Evolutionary conservation across 1,139 yeast species (phyloP), one percentile per base, ranked within the genome.

Genomic region (Saccharomyces hybrid): DNA sequence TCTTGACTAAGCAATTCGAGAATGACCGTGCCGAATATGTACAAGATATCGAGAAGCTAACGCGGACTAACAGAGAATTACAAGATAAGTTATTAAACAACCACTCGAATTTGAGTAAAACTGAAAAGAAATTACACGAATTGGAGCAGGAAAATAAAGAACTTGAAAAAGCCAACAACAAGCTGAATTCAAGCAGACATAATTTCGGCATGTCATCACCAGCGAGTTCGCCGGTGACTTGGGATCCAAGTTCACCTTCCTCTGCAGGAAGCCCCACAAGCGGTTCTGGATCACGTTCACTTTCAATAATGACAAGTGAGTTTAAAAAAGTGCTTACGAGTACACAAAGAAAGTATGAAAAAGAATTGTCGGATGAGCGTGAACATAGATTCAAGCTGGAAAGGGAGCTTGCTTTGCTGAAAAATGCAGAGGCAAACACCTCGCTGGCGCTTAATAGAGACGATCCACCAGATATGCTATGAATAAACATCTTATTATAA

Each of bases 1-100:
- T 68, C 48, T 51, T 69, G 49, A 69, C 71, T 5, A 66, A 66
- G 46, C 65, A 67, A 48, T 69, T 64, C 49, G 69, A 66, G 47
- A 60, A 61, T 46, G 71, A 68, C 51, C 61, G 71, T 49, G 57
- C 59, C 6, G 67, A 65, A 29, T 62, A 67, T 50, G 48, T 60
- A 20, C 61, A 61, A 49, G 64, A 65, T 46, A 66, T 68, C 26
- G 70, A 67, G 28, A 63, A 60, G 52, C 50, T 68, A 48, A 62
- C 63, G 14, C 53, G 60, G 26, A 64, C 67, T 6, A 66, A 66
- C 49, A 63, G 59, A 48, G 70, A 66, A 48, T 57, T 68, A 42
- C 67, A 65, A 42, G 66, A 65, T 38, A 67, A 65, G 53, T 52
- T 67, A 11, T 56, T 64, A n/a, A 58, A 57, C 20, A 62, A 62